Conservation (phyloP, 2,329 filamentous ascomycete species). For the Pseudogymnoascus sp. region DNA sequence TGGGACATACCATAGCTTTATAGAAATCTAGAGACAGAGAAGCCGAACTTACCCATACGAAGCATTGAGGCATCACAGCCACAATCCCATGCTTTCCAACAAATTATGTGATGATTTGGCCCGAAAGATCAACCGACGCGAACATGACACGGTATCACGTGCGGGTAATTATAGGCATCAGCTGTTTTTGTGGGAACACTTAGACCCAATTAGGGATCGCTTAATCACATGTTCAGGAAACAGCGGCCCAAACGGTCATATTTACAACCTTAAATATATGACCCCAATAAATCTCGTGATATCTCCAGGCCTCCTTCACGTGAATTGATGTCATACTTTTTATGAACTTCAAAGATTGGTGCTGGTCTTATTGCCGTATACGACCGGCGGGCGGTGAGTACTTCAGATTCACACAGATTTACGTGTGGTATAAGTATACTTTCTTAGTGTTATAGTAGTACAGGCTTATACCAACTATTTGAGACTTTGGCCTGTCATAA, state of each 20-base stretch:
- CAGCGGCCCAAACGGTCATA: background rate
- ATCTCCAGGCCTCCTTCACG: conserved; percentile 25
- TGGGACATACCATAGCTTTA: background rate
- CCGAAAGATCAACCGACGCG: background rate
- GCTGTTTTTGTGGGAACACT: background rate
- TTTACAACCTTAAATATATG: no score
- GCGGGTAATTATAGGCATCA: background rate
- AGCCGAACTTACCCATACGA: conserved; percentile 4
- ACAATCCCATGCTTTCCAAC: background rate
- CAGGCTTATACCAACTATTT: background rate
- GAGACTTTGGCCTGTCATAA: background rate
- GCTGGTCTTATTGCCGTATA: background rate
- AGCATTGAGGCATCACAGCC: background rate
- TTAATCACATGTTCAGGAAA: background rate
- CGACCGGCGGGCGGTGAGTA: background rate
- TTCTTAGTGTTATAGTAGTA: background rate
- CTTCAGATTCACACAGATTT: background rate
- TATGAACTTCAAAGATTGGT: background rate
- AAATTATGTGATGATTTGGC: background rate
- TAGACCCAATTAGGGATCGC: background rate
- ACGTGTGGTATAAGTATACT: background rate
- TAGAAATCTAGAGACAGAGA: background rate
- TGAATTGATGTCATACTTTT: background rate
- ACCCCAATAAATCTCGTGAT: conserved; percentile 28
- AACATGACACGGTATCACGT: conserved; percentile 4